Base-by-base conservation (phyloP, 169 alveolate genomes). In the Babesia microti region DNA sequence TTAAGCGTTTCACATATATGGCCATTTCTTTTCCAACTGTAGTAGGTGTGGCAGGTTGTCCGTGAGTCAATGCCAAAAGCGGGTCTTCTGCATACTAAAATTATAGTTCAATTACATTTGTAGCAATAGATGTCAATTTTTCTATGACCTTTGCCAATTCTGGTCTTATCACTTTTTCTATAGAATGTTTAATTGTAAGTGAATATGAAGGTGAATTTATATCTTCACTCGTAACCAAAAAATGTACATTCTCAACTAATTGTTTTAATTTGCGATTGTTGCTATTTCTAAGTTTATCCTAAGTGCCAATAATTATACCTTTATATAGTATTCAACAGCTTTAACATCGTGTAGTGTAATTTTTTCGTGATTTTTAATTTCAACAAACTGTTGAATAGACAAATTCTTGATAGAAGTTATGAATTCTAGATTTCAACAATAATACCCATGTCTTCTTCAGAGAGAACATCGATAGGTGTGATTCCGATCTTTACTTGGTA, bases 11-110 rank as follows among this genome's bases (percentile, higher is more conserved):
- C 72, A 54, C 59, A 44, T 50, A 19, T 41, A 85, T 88, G 12
- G 94, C 92, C 30, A 89, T 39, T 72, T 92, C 98, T 57, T 92
- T 92, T 17, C 98, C 98, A 17, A 93, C 83, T 0, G 98, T 93
- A 11, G 97, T 89, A 3, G 97, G 95, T 26, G 95, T 69, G 14
- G 98, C 98, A 4, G 97, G 90, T 59, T 93, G 93, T 7, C 98
- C 98, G 56, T 93, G 98, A 6, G 98, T 93, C 54, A 94, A 79
- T 6, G 91, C 59, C 45, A 93, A 75, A 87, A 93, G 79, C 0
- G 98, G 85, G 15, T 72, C 59, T 33, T 72, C 72, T 4, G 96
- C 85, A 50, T 79, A 68, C 70, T 83, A 54, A 37, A 14, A 0
- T 35, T 11, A 7, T 23, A 26, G 29, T 41, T 12, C 0, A 18